Evolutionary conservation across 176 grass and related monocot genomes (phyloP).

Genomic region (Oryza glaberrima): DNA sequence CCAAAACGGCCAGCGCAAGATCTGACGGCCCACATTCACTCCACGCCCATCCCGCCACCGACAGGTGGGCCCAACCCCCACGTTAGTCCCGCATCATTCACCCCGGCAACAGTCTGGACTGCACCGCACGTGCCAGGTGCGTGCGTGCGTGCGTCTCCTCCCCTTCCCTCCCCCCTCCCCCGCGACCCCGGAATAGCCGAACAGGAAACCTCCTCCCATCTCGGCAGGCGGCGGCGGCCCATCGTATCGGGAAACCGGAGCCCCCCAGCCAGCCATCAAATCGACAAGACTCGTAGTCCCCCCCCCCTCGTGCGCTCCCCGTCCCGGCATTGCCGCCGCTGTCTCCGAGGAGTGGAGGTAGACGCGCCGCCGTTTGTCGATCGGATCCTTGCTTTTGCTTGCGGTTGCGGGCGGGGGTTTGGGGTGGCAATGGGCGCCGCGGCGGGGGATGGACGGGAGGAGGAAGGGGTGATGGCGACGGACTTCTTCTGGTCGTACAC

Average conservation of each 20-base stretch:
- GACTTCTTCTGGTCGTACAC: slow-evolving; percentile 99
- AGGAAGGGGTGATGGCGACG: slow-evolving; percentile 87
- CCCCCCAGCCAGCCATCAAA: neutral
- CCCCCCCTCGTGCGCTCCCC: neutral
- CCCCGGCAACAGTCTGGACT: neutral
- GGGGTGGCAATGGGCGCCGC: neutral
- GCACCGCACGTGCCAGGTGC: neutral
- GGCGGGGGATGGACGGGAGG: slow-evolving; percentile 4
- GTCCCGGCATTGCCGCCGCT: neutral
- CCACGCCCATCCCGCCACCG: neutral
- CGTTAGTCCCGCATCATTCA: neutral
- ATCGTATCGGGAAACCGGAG: neutral
- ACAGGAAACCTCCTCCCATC: neutral
- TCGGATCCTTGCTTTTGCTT: neutral
- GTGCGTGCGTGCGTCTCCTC: neutral
- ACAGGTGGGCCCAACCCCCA: neutral
- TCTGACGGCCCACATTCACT: neutral
- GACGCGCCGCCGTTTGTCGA: neutral
- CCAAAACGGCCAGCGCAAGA: neutral
- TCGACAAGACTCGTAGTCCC: neutral
- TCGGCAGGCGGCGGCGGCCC: neutral
- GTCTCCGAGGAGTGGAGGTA: neutral
- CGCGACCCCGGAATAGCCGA: slow-evolving; percentile 1
- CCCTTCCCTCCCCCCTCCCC: neutral
- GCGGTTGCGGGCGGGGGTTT: neutral